These are phyloP conservation scores for Pterocarpus macrocarpus DNA, from an alignment of 306 rosid genomes.

Conservation along the genomic window DNA sequence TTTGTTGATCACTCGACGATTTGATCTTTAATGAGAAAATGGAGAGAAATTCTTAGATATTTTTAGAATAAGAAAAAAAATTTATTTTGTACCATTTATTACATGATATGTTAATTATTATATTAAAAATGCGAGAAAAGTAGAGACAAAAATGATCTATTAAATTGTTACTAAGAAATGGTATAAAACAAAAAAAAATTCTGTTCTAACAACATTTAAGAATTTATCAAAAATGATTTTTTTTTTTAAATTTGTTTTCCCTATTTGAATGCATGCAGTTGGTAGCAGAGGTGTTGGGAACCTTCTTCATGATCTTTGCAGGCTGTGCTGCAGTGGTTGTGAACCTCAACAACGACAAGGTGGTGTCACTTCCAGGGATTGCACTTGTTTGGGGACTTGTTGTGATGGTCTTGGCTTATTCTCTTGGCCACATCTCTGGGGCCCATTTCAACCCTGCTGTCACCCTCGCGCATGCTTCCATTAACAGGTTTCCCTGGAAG, in stretches of 20 bases:
- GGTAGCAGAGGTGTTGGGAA: slow-evolving; percentile 80
- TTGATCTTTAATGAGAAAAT: too few species aligned
- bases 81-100: too few species aligned
- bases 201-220: too few species aligned
- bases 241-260: neutral
- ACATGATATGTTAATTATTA: too few species aligned
- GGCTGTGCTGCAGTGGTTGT: slow-evolving; percentile 82
- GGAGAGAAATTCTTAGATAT: too few species aligned
- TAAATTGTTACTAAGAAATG: too few species aligned
- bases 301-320: slow-evolving; percentile 81
- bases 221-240: too few species aligned
- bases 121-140: too few species aligned
- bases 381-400: slow-evolving; percentile 76
- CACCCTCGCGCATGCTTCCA: slow-evolving; percentile 78
- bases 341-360: slow-evolving; percentile 56
- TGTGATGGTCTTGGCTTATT: slow-evolving; percentile 73
- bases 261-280: slow-evolving; percentile 55
- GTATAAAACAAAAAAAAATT: too few species aligned
- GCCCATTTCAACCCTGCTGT: slow-evolving; percentile 95
- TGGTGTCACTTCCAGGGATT: slow-evolving; percentile 69
- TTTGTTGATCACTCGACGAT: too few species aligned
- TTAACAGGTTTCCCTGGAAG: slow-evolving; percentile 67
- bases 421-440: slow-evolving; percentile 89
- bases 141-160: too few species aligned
- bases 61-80: too few species aligned